Evolutionary conservation across 2,329 filamentous ascomycete genomes (phyloP).

Genomic region (Penicillium sp.): DNA sequence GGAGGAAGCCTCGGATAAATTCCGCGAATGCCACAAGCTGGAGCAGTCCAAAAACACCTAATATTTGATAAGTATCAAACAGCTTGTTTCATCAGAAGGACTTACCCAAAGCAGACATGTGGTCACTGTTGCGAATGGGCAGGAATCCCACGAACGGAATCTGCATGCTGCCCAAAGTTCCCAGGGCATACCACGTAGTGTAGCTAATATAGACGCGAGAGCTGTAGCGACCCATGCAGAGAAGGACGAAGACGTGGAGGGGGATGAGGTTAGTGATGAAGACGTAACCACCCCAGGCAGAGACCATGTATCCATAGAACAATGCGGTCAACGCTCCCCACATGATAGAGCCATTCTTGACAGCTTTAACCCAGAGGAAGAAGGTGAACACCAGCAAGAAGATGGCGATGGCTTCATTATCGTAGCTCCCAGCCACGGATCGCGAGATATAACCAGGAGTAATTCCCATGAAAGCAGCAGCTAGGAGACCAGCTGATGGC

Average conservation of each 20-base stretch:
- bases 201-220: constrained; percentile 92
- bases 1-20: constrained; percentile 82
- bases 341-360: constrained; percentile 93
- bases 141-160: constrained; percentile 98
- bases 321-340: constrained; percentile 93
- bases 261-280: constrained; percentile 98
- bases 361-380: constrained; percentile 97
- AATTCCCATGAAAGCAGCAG: constrained; percentile 96
- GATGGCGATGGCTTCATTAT: constrained; percentile 99
- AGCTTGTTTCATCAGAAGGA: not conserved
- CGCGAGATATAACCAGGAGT: constrained; percentile 95
- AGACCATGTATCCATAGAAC: constrained; percentile 99
- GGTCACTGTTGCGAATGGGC: constrained; percentile 93
- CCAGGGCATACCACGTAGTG: constrained; percentile 95
- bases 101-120: constrained; percentile 92
- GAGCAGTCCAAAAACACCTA: constrained; percentile 90
- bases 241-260: constrained; percentile 86
- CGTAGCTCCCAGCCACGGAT: constrained; percentile 96
- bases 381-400: constrained; percentile 98
- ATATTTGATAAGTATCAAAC: constrained; percentile 20
- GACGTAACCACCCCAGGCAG: constrained; percentile 98
- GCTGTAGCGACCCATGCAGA: constrained; percentile 97
- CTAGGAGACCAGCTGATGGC: constrained; percentile 88
- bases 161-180: constrained; percentile 97
- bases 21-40: constrained; percentile 92